phyloP scores from a whole-genome alignment of 2,329 filamentous ascomycete species.

The Colletotrichum sp. region DNA sequence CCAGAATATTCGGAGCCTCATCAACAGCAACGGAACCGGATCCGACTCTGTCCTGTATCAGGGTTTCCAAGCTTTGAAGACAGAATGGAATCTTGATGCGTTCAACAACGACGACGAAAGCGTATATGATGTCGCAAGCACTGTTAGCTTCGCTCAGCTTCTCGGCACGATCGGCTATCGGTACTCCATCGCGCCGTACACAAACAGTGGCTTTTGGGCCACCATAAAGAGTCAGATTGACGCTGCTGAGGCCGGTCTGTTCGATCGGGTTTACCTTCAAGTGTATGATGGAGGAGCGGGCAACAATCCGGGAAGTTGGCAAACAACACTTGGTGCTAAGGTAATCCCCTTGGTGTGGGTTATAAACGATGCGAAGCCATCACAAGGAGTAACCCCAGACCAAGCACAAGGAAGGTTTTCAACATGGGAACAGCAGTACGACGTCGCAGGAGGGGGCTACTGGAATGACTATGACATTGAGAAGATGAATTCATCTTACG shows the following conservation, averaged over 20 bases:
- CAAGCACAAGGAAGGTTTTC: slow-evolving; percentile 40
- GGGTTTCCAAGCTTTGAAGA: slow-evolving; percentile 44
- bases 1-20: slow-evolving; percentile 40
- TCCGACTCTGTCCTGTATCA: slow-evolving; percentile 37
- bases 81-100: slow-evolving; percentile 47
- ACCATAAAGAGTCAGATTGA: slow-evolving; percentile 34
- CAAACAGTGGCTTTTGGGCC: slow-evolving; percentile 42
- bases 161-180: slow-evolving; percentile 44
- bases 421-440: slow-evolving; percentile 33
- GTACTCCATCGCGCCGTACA: slow-evolving; percentile 49
- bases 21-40: slow-evolving; percentile 37
- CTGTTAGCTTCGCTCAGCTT: slow-evolving; percentile 46
- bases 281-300: slow-evolving; percentile 49
- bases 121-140: slow-evolving; percentile 46
- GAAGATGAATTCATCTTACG: slow-evolving; percentile 45
- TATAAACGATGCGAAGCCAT: slow-evolving; percentile 49
- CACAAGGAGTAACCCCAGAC: slow-evolving; percentile 38
- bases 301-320: slow-evolving; percentile 45
- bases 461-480: slow-evolving; percentile 54
- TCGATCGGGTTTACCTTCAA: slow-evolving; percentile 48
- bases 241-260: slow-evolving; percentile 28
- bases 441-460: slow-evolving; percentile 44
- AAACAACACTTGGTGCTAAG: slow-evolving; percentile 39
- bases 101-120: slow-evolving; percentile 53
- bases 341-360: slow-evolving; percentile 51